Evolutionary conservation across 352 stramenopile species (phyloP), one percentile per base, ranked within the genome.

Genomic region (Phytophthora brassicae): DNA sequence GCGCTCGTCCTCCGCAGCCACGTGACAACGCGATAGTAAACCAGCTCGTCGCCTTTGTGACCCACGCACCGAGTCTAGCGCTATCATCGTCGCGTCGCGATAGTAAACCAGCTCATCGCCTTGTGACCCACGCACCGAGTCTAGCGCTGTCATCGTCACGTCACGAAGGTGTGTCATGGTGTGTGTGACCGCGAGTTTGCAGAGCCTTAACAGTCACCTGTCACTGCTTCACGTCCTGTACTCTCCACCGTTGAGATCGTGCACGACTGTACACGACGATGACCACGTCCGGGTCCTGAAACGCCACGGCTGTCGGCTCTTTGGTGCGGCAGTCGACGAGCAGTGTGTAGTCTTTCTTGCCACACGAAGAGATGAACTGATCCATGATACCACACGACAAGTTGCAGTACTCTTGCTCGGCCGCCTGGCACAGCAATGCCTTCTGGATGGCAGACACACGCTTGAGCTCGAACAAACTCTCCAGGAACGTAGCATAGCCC

Each of bases 341-440:
- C 56, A 99, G 66, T 48, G 84, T 81, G 56, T 80, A 83, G 56
- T 76, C 89, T 51, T 90, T 72, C 46, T 89, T 74, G 23, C 84
- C 95, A 41, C 90, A 95, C 16, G 91, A 95, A 36, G 84, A 96
- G 60, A 98, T 96, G 70, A 97, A 98, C 79, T 98, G 93, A 83
- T 98, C 95, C 94, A 98, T 98, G 74, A 98, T 98, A 35, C 95
- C 94, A 74, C 94, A 98, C 28, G 94, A 94, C 56, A 95, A 92
- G 67, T 92, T 77, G 65, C 90, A 93, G 78, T 96, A 98, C 57
- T 92, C 81, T 72, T 98, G 97, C 77, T 99, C 96, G n/a, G 92
- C 91, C 31, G 88, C 81, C 71, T 98, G 94, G 66, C 94, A 98
- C 54, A 95, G 82, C 48, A 98, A 68, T 28, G 96, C 96, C 57